Evolutionary conservation across 345 rosid species (phyloP), one percentile per base, ranked within the genome.

Genomic region (Erodium maritimum): DNA sequence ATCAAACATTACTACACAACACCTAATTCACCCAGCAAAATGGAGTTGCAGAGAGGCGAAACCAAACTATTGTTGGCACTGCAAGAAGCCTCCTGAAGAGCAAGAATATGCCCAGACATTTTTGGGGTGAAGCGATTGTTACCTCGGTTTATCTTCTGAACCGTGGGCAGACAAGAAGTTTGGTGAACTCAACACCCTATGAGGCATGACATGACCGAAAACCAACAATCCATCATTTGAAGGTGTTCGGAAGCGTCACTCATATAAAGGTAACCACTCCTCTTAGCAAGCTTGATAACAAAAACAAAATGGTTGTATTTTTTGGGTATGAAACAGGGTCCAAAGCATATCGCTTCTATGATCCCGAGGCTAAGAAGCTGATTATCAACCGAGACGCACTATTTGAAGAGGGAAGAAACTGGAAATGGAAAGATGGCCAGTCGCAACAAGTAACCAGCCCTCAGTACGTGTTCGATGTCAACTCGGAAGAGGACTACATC

Each of bases 331-430:
- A 45, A 17, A 13, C 20, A 1, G 14, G 33, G 11, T 56, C 65
- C 2, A 67, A 67, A 25, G 69, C 61, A 21, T 68, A 68, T 16
- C 56, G 64, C 18, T 37, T 61, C 16, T 70, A 53, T 51, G 34
- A 24, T 2, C 62, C 66, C 5, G 17, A 55, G 21, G 23, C 20
- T 1, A 19, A 5, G 7, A 59, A 64, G 20, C 11, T 60, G 5
- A 24, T 50, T 21, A 16, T 63, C 0, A 57, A 50, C 14, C 56
- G 29, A 19, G 64, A 66, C 61, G 5, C 51, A n/a, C n/a, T n/a
- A n/a, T n/a, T n/a, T n/a, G n/a, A n/a, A n/a, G 25, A 17, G 42
- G 56, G 46, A 9, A 8, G 19, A 17, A 1, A 17, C 12, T 59
- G 19, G 59, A 21, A 14, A 3, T 59, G 19, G 51, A 48, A 21